phyloP scores from a whole-genome alignment of 1,139 yeast genomes.

The Suhomyces coccinellae region DNA sequence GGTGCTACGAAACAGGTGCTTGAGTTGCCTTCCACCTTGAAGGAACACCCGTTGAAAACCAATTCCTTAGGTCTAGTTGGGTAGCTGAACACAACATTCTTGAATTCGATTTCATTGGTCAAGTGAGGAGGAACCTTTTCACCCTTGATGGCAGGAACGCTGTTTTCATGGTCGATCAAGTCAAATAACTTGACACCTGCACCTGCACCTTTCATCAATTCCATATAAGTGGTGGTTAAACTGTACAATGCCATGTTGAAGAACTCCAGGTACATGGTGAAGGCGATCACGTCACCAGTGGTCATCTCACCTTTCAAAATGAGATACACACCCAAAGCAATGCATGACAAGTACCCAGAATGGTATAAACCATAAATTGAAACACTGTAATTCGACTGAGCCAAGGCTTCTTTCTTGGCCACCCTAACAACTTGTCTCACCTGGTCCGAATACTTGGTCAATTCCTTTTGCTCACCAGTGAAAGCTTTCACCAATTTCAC shows the following conservation, averaged over 20 bases:
- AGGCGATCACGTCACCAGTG: conserved; percentile 50
- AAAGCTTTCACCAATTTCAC: conserved; percentile 48
- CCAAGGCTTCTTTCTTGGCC: conserved; percentile 49
- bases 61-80: conserved; percentile 84
- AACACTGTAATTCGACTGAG: conserved; percentile 49
- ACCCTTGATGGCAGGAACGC: conserved; percentile 46
- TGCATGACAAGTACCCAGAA: conserved; percentile 47
- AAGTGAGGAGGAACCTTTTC: conserved; percentile 40
- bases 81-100: conserved; percentile 69
- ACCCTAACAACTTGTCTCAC: conserved; percentile 44
- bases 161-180: conserved; percentile 45
- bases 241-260: conserved; percentile 52
- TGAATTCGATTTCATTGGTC: conserved; percentile 62
- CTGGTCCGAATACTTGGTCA: conserved; percentile 41
- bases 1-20: conserved; percentile 90
- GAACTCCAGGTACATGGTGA: conserved; percentile 51
- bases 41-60: conserved; percentile 64
- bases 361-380: conserved; percentile 48
- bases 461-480: conserved; percentile 47
- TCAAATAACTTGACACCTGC: conserved; percentile 52
- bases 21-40: conserved; percentile 65
- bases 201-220: conserved; percentile 57
- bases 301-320: conserved; percentile 46
- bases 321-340: conserved; percentile 47
- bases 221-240: conserved; percentile 53